Evolutionary conservation across 2,329 filamentous ascomycete genomes (phyloP).

Genomic region (Fusarium musae): DNA sequence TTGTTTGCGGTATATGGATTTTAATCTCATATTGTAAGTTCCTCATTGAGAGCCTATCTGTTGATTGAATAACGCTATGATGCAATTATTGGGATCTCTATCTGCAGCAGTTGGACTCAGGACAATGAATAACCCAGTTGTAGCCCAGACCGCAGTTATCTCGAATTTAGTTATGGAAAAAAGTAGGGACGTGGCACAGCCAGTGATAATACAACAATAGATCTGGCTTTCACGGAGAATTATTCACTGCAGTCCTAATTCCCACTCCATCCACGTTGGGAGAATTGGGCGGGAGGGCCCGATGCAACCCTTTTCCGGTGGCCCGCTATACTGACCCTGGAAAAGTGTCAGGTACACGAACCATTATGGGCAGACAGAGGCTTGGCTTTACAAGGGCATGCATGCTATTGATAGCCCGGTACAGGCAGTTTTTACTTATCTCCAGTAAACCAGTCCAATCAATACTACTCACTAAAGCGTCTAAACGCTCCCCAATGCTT

Average conservation of each 20-base stretch:
- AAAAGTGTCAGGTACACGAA: conserved; percentile 4
- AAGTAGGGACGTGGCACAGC: conserved; percentile 15
- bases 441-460: neutral
- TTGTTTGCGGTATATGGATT: neutral
- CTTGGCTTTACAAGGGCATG: conserved; percentile 20
- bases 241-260: neutral
- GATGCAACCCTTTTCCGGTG: conserved; percentile 14
- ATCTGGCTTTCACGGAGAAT: conserved; percentile 19
- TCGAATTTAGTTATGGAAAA: neutral
- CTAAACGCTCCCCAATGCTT: neutral
- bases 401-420: neutral
- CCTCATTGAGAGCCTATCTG: neutral
- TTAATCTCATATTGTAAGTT: neutral
- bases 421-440: too few relatives aligned
- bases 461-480: neutral
- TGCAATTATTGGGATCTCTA: neutral
- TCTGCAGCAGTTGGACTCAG: neutral
- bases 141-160: neutral
- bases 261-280: neutral
- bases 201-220: neutral
- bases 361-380: conserved; percentile 10
- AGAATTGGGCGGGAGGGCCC: conserved; percentile 3
- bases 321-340: conserved; percentile 13
- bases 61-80: neutral
- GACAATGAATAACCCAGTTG: neutral